phyloP scores from a whole-genome alignment of 352 stramenopile species.

The Pythium dissimile region DNA sequence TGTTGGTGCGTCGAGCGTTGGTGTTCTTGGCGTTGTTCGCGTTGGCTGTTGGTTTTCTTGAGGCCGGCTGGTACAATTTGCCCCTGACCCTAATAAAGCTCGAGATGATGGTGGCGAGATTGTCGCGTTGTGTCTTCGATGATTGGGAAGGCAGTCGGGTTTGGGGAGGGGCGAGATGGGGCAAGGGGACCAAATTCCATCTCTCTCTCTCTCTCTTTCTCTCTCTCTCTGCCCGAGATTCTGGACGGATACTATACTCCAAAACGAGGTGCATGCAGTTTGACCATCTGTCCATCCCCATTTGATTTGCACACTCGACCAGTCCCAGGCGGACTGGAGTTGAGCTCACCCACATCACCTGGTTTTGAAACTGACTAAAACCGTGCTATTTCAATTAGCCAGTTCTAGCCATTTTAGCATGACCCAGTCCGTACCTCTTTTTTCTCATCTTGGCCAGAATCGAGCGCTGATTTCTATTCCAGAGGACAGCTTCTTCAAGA shows the following conservation, averaged over 20 bases:
- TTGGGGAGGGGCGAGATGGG: conserved; percentile 13
- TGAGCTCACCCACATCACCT: background rate
- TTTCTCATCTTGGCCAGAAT: background rate
- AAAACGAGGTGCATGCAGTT: background rate
- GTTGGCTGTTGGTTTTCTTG: background rate
- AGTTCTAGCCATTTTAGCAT: conserved; percentile 1
- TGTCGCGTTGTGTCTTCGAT: conserved; percentile 6
- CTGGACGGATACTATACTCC: background rate
- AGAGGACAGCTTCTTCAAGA: no score
- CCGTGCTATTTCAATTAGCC: background rate
- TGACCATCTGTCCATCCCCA: background rate
- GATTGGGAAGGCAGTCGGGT: conserved; percentile 13
- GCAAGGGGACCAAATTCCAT: conserved; percentile 4
- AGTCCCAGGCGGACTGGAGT: background rate
- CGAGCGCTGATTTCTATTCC: background rate
- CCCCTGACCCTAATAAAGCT: conserved; percentile 2
- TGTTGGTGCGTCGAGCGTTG: no score
- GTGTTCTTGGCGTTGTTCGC: background rate
- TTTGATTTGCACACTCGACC: no score
- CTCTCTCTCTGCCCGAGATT: background rate
- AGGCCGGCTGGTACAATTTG: background rate
- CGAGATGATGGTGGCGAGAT: background rate
- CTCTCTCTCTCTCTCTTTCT: background rate
- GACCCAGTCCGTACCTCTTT: conserved; percentile 3
- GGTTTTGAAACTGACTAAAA: conserved; percentile 3